Conservation (phyloP, 331 rosid species). For the Dryas integrifolia region DNA sequence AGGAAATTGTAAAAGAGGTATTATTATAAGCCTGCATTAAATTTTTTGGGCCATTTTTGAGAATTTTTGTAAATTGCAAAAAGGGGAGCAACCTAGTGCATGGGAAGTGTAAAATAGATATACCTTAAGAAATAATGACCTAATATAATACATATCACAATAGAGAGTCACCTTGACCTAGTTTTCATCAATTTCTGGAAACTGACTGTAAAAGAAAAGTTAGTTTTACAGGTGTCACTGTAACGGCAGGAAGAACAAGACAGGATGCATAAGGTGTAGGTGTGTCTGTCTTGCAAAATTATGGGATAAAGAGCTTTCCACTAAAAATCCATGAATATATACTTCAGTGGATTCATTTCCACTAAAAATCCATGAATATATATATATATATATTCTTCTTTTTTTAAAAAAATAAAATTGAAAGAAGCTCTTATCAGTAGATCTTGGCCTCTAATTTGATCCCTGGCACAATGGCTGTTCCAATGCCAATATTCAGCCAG, state of each 20-base stretch:
- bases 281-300: too few relatives aligned
- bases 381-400: too few relatives aligned
- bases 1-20: constrained; percentile 95
- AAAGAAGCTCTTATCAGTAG: not conserved
- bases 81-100: not conserved
- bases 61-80: constrained; percentile 5
- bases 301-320: too few relatives aligned
- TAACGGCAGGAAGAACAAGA: too few relatives aligned
- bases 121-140: not conserved
- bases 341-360: too few relatives aligned
- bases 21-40: constrained; percentile 7
- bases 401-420: too few relatives aligned
- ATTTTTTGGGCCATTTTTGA: not conserved
- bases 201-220: too few relatives aligned
- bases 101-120: not conserved
- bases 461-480: not conserved
- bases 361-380: too few relatives aligned
- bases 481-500: not conserved
- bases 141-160: not conserved
- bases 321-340: too few relatives aligned
- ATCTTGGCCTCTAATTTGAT: not conserved
- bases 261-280: too few relatives aligned
- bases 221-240: too few relatives aligned
- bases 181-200: too few relatives aligned
- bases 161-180: not conserved